phyloP scores from a whole-genome alignment of 202 grass and related monocot species.

The Setaria italica region DNA sequence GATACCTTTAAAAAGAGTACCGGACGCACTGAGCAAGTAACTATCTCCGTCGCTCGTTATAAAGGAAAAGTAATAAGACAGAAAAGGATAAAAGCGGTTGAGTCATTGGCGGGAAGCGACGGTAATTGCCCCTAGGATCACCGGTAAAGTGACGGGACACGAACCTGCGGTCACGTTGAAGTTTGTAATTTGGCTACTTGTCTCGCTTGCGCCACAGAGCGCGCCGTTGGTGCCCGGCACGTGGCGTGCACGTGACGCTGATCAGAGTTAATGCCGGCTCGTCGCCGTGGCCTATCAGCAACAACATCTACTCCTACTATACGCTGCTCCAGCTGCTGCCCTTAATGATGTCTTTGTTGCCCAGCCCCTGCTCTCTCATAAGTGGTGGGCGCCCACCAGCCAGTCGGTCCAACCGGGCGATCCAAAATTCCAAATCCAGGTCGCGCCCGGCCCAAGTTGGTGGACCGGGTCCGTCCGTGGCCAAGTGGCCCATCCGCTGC shows the following conservation, averaged over 20 bases:
- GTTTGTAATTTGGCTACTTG: slow-evolving; percentile 48
- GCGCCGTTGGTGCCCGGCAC: slow-evolving; percentile 41
- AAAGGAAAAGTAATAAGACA: too few relatives aligned
- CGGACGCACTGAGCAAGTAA: too few relatives aligned
- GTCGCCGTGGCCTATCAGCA: slow-evolving; percentile 11
- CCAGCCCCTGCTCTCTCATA: neutral
- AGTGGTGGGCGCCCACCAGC: slow-evolving; percentile 38
- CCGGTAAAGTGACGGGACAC: slow-evolving; percentile 35
- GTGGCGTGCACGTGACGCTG: slow-evolving; percentile 54
- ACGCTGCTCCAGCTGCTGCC: slow-evolving; percentile 1
- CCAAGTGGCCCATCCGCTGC: slow-evolving; percentile 15
- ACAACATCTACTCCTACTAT: neutral
- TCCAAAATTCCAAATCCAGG: slow-evolving; percentile 24
- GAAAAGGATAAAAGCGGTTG: neutral
- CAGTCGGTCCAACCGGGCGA: neutral
- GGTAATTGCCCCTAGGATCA: slow-evolving; percentile 30
- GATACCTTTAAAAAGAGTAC: too few relatives aligned
- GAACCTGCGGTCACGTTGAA: slow-evolving; percentile 6
- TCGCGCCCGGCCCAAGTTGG: neutral
- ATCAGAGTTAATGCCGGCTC: slow-evolving; percentile 44
- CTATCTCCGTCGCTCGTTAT: too few relatives aligned
- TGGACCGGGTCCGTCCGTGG: slow-evolving; percentile 12
- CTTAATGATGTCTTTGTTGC: slow-evolving; percentile 16
- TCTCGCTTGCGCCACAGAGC: slow-evolving; percentile 32
- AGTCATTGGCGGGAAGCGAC: slow-evolving; percentile 43